These are phyloP conservation scores for Fallopia convolvulus DNA, from an alignment of 148 eudicot genomes.

Conservation along the genomic window DNA sequence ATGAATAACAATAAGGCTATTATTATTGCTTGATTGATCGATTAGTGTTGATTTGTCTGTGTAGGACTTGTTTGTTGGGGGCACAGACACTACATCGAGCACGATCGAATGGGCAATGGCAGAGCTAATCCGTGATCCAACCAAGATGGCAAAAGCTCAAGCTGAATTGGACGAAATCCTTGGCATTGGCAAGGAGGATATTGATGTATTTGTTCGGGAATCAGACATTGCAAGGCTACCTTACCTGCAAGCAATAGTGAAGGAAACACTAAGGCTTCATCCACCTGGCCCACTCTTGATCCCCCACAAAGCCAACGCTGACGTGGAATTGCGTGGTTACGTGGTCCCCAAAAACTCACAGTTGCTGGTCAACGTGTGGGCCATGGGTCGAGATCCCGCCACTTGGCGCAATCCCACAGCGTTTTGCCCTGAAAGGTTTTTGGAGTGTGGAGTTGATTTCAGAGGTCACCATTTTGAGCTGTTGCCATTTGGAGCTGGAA, in stretches of 20 bases:
- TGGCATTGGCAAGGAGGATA: slow-evolving; percentile 5
- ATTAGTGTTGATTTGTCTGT: not conserved
- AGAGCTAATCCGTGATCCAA: slow-evolving; percentile 22
- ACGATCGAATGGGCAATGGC: slow-evolving; percentile 36
- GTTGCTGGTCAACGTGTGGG: slow-evolving; percentile 31
- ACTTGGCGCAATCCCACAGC: slow-evolving; percentile 18
- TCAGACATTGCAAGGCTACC: slow-evolving; percentile 36
- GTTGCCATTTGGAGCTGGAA: slow-evolving; percentile 17
- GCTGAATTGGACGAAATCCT: slow-evolving; percentile 20
- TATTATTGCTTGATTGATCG: no score
- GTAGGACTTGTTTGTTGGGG: slow-evolving; percentile 30
- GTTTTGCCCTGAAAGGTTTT: slow-evolving; percentile 29
- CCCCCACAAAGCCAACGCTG: slow-evolving; percentile 22
- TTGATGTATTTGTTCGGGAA: slow-evolving; percentile 6
- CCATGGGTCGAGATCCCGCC: slow-evolving; percentile 23
- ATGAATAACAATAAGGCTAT: no score
- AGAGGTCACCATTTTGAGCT: slow-evolving; percentile 25
- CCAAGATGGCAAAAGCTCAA: slow-evolving; percentile 20
- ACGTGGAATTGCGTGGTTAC: slow-evolving; percentile 16
- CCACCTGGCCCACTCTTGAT: slow-evolving; percentile 25
- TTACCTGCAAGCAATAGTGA: slow-evolving; percentile 40
- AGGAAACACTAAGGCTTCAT: slow-evolving; percentile 25
- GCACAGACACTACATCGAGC: slow-evolving; percentile 21
- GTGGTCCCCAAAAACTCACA: slow-evolving; percentile 21
- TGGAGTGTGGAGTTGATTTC: slow-evolving; percentile 14